Evolutionary conservation across 495 filamentous ascomycete species (phyloP), one percentile per base, ranked within the genome.

Genomic region (Penicillium goetzii): DNA sequence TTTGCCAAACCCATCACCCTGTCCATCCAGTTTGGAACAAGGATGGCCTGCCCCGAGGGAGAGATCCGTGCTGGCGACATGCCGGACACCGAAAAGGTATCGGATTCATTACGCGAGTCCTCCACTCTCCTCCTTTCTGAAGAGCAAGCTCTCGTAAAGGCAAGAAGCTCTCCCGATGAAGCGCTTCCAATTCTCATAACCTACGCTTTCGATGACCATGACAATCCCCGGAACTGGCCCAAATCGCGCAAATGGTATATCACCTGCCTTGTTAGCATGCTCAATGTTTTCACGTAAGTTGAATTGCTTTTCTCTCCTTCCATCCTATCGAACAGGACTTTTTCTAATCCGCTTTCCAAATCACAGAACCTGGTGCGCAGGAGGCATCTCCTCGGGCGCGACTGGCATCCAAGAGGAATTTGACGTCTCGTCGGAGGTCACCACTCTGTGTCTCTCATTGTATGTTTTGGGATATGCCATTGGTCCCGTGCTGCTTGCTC

Each of bases 401-500:
- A 70, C 63, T 6, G 75, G 66, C 7, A 81, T 83, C 25, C 63
- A 70, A 33, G 54, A 73, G 17, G 74, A 76, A 26, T 82, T 83
- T 59, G 66, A 65, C 26, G 79, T 82, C 4, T 78, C 76, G 7
- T 56, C 60, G 14, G 77, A 81, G 56, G 69, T 84, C 34, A 80
- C 74, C 6, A 83, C 78, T 3, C 60, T 84, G 14, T 76, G 76
- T 58, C 53, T 88, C 30, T 87, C 84, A 4, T 78, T 85, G 3
- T 86, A 81, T 68, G 73, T 88, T 0, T 74, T 88, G 0, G 84
- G 80, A 3, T 81, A 78, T 55, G 83, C 78, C 14, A 68, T 85
- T 53, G 84, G 83, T 0, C 86, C 86, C 0, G 72, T 89, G 3
- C 70, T 89, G 34, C 78, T 88, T 21, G 87, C 83, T 1, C 89